A percentile compares a stretch with the other conserved stretches of the same genome.
Evolutionary conservation across 2,329 filamentous ascomycete species (phyloP).

Genomic region (Ophiostoma ips): DNA sequence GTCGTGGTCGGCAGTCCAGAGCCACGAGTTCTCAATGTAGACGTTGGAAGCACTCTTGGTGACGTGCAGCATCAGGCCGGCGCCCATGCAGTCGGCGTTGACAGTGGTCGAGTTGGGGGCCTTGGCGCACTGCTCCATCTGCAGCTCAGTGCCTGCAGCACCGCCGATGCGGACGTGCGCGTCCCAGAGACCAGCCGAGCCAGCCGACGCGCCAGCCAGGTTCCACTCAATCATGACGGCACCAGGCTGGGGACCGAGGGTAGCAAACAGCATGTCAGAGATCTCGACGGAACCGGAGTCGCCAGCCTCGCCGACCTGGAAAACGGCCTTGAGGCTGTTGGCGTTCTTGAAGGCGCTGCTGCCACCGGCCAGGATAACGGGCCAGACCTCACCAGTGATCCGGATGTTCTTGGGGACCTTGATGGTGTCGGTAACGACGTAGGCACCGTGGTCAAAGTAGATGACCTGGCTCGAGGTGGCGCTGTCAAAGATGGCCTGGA

Average conservation of each 20-base stretch:
- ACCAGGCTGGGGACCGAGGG: conserved; percentile 67
- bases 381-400: conserved; percentile 86
- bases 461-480: conserved; percentile 50
- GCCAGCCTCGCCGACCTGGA: conserved; percentile 67
- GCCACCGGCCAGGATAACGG: conserved; percentile 74
- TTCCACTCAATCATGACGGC: conserved; percentile 92
- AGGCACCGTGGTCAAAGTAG: conserved; percentile 64
- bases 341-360: conserved; percentile 55
- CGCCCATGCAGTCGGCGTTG: conserved; percentile 55
- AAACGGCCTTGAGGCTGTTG: conserved; percentile 65
- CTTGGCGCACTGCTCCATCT: conserved; percentile 68
- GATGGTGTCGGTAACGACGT: conserved; percentile 56
- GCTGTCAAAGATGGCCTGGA: conserved; percentile 64
- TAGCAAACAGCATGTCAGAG: conserved; percentile 74
- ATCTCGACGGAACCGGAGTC: conserved; percentile 75
- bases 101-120: conserved; percentile 41
- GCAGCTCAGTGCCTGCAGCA: conserved; percentile 67
- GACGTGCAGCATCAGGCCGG: conserved; percentile 57
- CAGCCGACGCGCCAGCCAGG: conserved; percentile 50
- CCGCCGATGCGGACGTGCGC: conserved; percentile 92
- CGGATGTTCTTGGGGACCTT: conserved; percentile 65
- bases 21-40: conserved; percentile 83
- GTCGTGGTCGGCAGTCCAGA: conserved; percentile 85
- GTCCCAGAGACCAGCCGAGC: conserved; percentile 77
- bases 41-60: conserved; percentile 43